These are phyloP conservation scores for Oxytropis ochrocephala DNA, from an alignment of 306 rosid species.

Conservation along the genomic window DNA sequence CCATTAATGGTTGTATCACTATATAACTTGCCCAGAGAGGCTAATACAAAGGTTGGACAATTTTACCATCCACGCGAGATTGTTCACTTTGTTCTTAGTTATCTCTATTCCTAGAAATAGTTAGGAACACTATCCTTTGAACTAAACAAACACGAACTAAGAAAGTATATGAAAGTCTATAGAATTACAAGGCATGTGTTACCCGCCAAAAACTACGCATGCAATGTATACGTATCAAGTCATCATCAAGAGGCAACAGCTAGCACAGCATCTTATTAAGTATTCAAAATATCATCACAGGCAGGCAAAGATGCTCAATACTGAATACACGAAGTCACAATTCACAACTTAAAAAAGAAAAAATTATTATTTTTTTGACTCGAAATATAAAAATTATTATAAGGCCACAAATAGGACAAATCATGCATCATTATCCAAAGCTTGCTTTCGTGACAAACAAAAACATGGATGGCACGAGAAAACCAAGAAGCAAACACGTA, in stretches of 20 bases:
- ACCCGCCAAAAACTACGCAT: neutral
- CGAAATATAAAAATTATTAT: neutral
- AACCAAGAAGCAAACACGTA: conserved; percentile 12
- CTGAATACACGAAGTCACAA: neutral
- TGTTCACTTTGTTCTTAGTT: too few species aligned
- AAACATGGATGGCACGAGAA: neutral
- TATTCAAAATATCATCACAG: neutral
- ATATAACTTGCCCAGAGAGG: too few species aligned
- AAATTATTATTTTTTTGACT: too few species aligned
- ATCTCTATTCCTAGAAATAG: too few species aligned
- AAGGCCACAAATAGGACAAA: neutral
- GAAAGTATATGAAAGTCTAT: too few species aligned
- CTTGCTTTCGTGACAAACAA: neutral
- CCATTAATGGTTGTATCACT: too few species aligned
- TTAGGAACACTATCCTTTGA: too few species aligned
- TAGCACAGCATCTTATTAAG: neutral
- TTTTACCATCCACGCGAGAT: too few species aligned
- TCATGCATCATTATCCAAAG: neutral
- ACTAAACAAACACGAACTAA: too few species aligned
- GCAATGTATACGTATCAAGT: neutral
- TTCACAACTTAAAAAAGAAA: neutral
- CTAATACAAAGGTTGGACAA: too few species aligned
- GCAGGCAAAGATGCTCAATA: neutral
- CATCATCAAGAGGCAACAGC: neutral
- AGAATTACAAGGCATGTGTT: neutral